Evolutionary conservation across 305 asterid species (phyloP).

Genomic region (Solanum hybrid): DNA sequence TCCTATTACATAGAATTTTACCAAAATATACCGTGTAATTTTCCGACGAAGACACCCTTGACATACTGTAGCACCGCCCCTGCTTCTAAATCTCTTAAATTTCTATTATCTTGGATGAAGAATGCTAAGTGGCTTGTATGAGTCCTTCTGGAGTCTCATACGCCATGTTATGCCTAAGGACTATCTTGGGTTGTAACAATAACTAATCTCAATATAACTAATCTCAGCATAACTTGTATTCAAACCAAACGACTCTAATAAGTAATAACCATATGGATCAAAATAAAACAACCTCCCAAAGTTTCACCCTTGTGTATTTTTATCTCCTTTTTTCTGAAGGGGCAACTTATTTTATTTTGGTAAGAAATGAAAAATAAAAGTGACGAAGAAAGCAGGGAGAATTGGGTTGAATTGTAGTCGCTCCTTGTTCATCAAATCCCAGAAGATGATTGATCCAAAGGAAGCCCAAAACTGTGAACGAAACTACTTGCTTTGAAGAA

Average conservation of each 20-base stretch:
- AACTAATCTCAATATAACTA: no score
- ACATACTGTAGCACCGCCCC: no score
- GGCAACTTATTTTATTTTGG: neutral
- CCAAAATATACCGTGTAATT: no score
- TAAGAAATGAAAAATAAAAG: neutral
- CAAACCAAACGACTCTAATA: neutral
- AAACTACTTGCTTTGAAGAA: neutral
- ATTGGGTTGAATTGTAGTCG: neutral
- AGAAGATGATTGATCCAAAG: neutral
- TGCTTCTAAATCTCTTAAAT: neutral
- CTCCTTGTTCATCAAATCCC: neutral
- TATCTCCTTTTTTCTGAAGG: neutral
- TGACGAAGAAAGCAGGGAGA: neutral
- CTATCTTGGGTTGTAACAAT: neutral
- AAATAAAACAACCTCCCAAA: neutral
- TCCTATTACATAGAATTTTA: no score
- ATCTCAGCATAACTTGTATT: no score
- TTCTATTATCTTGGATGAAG: neutral
- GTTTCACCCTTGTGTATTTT: neutral
- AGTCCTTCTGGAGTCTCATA: neutral
- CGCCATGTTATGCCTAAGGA: neutral
- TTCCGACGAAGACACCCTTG: no score
- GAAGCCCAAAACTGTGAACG: neutral
- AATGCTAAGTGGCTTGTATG: neutral
- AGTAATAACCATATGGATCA: neutral